phyloP scores from a whole-genome alignment of 768 basidiomycete species.

The Macrolepiota dolichaula region DNA sequence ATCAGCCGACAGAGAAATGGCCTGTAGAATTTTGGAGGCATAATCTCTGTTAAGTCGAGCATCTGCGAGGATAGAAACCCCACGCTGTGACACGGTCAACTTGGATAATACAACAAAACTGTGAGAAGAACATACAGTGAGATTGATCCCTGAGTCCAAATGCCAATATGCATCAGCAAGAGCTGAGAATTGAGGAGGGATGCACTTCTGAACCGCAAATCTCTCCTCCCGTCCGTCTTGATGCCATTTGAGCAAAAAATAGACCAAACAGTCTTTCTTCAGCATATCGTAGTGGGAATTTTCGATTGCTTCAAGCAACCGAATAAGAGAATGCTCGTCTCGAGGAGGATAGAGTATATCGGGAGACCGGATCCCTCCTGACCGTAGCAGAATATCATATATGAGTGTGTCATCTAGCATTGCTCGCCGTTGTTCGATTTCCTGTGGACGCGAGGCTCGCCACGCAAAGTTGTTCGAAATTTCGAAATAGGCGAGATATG shows the following conservation, averaged over 20 bases:
- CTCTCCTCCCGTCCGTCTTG: constrained; percentile 55
- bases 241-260: constrained; percentile 80
- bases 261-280: constrained; percentile 79
- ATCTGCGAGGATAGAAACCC: constrained; percentile 72
- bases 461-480: constrained; percentile 56
- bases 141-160: constrained; percentile 66
- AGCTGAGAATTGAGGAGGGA: constrained; percentile 72
- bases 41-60: constrained; percentile 72
- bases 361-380: constrained; percentile 58
- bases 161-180: constrained; percentile 87
- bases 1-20: constrained; percentile 49
- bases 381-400: constrained; percentile 68
- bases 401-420: constrained; percentile 61
- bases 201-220: constrained; percentile 51
- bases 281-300: constrained; percentile 64
- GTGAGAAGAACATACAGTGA: constrained; percentile 48
- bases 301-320: constrained; percentile 59
- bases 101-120: background rate
- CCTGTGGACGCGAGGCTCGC: constrained; percentile 45
- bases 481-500: constrained; percentile 68
- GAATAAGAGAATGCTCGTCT: constrained; percentile 48
- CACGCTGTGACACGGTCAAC: constrained; percentile 41
- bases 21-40: constrained; percentile 73
- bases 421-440: constrained; percentile 63
- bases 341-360: constrained; percentile 68